Evolutionary conservation across 2,329 filamentous ascomycete genomes (phyloP).

Genomic region (Tolypocladium inflatum): DNA sequence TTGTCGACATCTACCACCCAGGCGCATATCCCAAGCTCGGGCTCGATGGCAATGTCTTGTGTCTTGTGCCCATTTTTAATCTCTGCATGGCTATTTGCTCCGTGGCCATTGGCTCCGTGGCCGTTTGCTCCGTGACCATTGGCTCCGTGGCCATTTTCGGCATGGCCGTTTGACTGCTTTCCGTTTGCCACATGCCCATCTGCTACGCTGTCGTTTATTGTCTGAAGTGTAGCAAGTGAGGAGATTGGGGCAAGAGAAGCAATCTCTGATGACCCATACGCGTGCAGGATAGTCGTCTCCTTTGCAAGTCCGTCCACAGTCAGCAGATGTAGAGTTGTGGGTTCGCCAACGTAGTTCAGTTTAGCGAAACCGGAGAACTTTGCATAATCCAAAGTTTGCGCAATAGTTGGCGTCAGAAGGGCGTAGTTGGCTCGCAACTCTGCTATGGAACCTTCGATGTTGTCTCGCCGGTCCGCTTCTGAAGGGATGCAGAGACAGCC

Average conservation of each 20-base stretch:
- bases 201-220: no score
- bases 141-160: not conserved
- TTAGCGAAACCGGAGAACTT: not conserved
- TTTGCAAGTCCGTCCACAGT: not conserved
- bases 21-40: not conserved
- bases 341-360: not conserved
- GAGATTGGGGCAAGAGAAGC: not conserved
- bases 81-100: no score
- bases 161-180: not conserved
- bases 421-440: not conserved
- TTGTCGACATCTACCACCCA: conserved; percentile 10
- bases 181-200: not conserved
- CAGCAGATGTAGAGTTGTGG: not conserved
- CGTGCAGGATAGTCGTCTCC: not conserved
- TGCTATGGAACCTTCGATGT: not conserved
- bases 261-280: not conserved
- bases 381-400: not conserved
- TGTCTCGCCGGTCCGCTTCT: not conserved
- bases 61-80: not conserved
- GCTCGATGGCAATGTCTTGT: not conserved
- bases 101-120: not conserved
- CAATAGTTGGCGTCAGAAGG: not conserved
- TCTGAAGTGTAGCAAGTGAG: not conserved
- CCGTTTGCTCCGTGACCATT: not conserved
- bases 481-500: conserved; percentile 3